A percentile compares a stretch with the other conserved stretches of the same genome.
Evolutionary conservation across 441 rosid species (phyloP).

Genomic region (Populus hybrid): DNA sequence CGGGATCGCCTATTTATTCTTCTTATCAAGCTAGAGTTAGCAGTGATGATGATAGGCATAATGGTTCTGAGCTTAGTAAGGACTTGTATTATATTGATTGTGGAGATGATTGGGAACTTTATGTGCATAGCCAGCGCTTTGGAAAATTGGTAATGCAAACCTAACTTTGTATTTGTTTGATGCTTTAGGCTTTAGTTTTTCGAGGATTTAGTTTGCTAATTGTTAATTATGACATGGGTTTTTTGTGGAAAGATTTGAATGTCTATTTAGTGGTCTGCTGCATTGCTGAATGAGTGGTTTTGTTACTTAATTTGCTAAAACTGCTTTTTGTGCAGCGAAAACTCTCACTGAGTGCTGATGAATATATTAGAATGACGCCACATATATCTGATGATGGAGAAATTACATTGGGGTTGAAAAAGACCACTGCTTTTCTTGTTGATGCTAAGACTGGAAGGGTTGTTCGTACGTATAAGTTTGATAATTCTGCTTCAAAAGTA

Average conservation of each 20-base stretch:
- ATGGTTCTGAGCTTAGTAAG: constrained; percentile 39
- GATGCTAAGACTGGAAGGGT: constrained; percentile 71
- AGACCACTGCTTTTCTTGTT: constrained; percentile 59
- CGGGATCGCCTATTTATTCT: constrained; percentile 69
- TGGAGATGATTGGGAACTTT: constrained; percentile 76
- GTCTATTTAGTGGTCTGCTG: neutral
- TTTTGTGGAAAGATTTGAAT: neutral
- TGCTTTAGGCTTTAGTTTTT: neutral
- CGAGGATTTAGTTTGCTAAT: neutral
- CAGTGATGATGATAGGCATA: constrained; percentile 32
- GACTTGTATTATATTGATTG: constrained; percentile 68
- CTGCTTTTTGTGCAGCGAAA: constrained; percentile 36
- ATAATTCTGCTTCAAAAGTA: constrained; percentile 29
- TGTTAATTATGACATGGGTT: neutral
- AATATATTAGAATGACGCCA: constrained; percentile 58
- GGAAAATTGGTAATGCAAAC: constrained; percentile 51
- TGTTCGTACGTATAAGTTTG: constrained; percentile 46
- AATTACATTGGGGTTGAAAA: constrained; percentile 60
- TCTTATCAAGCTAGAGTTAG: constrained; percentile 61
- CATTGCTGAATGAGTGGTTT: neutral
- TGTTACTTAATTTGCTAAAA: neutral
- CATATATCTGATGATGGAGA: constrained; percentile 52
- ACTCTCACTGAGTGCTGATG: constrained; percentile 45
- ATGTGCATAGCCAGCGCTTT: constrained; percentile 40
- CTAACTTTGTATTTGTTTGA: neutral